Base-by-base conservation (phyloP, 2,329 filamentous ascomycete genomes). In the Salinomyces thailandicus region DNA sequence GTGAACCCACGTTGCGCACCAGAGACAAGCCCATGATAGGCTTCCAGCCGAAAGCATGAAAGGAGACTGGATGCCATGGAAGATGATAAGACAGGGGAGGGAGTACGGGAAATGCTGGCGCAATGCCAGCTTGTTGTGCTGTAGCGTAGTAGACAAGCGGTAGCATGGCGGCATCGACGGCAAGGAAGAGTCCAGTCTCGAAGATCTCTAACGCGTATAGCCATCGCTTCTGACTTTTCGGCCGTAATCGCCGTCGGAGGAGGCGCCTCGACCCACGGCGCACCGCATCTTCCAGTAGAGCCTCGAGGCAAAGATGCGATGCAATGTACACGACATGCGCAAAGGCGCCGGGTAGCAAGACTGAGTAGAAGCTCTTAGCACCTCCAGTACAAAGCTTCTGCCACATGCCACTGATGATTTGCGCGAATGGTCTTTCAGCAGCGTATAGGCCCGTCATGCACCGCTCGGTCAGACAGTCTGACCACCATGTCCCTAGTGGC, bases 371-470 rank as follows among this genome's bases (percentile, higher is more conserved):
- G 7, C 45, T 44, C 14, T 40, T 24, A n/a, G 33, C 28, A 9
- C 39, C 39, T 14, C 32, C 39, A 4, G 24, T 24, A 13, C 37
- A 32, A 3, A 47, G 29, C 11, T 36, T 19, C 5, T 15, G 33
- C 41, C 39, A 43, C 35, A 51, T 46, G 2, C 26, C 22, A 2
- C 22, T 17, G 11, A 52, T 17, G 6, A 52, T 45, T 1, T 44
- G 32, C 9, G 33, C 31, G 28, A 54, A 46, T 2, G 45, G 37
- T 5, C 27, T n/a, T 4, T 37, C 18, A 7, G 45, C 12, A 12
- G 46, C 39, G 28, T 53, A 52, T 6, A 49, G 13, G 9, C 51
- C 52, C 28, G 51, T 45, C 13, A 52, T 45, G 7, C 47, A 39
- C 8, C 49, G 41, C 19, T 47, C 37, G 12, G 46, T 31, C 4